A percentile compares a stretch with the other conserved stretches of the same genome.
Conservation (phyloP, 768 basidiomycete genomes). For the Boletellus emodensis region DNA sequence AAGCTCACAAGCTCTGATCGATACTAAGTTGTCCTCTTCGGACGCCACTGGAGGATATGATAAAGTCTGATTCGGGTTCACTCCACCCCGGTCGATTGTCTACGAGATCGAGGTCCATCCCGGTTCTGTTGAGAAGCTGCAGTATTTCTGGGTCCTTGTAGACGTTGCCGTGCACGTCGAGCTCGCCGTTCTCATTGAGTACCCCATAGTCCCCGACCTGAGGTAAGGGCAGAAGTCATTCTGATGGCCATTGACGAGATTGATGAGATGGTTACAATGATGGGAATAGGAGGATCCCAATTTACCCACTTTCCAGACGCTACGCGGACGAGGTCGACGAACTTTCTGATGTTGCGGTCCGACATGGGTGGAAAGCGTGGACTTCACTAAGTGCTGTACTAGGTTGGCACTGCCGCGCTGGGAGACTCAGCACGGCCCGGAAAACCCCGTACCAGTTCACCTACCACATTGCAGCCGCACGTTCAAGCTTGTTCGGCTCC, state of each 20-base stretch:
- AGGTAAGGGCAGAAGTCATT: background rate
- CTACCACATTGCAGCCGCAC: too few species aligned
- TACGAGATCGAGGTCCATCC: background rate
- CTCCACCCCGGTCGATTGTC: slow-evolving; percentile 3
- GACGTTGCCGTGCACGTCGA: slow-evolving; percentile 21
- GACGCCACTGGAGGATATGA: slow-evolving; percentile 18
- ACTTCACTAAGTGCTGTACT: too few species aligned
- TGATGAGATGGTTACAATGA: slow-evolving; percentile 10
- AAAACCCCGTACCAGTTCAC: too few species aligned
- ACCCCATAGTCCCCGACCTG: slow-evolving; percentile 32
- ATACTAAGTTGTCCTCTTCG: slow-evolving; percentile 6
- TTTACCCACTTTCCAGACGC: slow-evolving; percentile 29
- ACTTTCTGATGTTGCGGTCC: slow-evolving; percentile 23
- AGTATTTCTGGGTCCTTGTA: slow-evolving; percentile 15
- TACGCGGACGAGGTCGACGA: slow-evolving; percentile 25
- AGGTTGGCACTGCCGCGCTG: too few species aligned
- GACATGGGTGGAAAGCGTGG: background rate
- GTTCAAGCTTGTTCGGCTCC: too few species aligned
- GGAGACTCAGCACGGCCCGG: too few species aligned
- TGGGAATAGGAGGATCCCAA: slow-evolving; percentile 30
- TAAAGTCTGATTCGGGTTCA: slow-evolving; percentile 9
- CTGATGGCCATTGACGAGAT: background rate
- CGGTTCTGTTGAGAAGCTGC: background rate
- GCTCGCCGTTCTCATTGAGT: slow-evolving; percentile 13
- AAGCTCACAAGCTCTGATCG: slow-evolving; percentile 2